These are phyloP conservation scores for Backusella tuberculispora DNA, from an alignment of 192 early-diverging fungal species.

Conservation along the genomic window DNA sequence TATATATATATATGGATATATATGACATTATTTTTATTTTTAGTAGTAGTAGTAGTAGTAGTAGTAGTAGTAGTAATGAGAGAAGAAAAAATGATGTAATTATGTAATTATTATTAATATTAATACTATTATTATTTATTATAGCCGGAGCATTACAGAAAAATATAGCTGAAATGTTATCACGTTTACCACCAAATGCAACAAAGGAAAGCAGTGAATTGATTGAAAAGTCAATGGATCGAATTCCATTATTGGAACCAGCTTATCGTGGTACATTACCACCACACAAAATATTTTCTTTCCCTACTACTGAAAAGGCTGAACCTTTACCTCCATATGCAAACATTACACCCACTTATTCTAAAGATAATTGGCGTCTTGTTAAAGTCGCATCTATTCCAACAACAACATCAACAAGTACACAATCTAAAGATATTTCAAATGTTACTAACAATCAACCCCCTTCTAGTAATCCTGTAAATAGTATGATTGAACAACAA, in stretches of 20 bases:
- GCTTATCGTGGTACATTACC: constrained; percentile 54
- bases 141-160: constrained; percentile 43
- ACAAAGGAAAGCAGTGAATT: constrained; percentile 37
- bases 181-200: constrained; percentile 40
- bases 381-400: constrained; percentile 14
- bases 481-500: constrained; percentile 18
- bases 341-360: constrained; percentile 39
- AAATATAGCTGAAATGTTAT: constrained; percentile 36
- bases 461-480: neutral
- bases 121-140: neutral
- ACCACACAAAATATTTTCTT: constrained; percentile 53
- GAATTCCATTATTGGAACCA: constrained; percentile 46
- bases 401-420: neutral
- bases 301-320: constrained; percentile 38
- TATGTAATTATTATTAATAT: neutral
- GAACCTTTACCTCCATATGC: constrained; percentile 34
- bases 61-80: neutral
- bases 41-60: too few species aligned
- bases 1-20: too few species aligned
- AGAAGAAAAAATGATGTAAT: neutral
- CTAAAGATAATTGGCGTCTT: constrained; percentile 30
- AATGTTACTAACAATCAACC: neutral
- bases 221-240: constrained; percentile 46
- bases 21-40: too few species aligned
- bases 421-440: neutral